Evolutionary conservation across 1,284 basidiomycete species (phyloP).

Genomic region (Boletus hoseneyae): DNA sequence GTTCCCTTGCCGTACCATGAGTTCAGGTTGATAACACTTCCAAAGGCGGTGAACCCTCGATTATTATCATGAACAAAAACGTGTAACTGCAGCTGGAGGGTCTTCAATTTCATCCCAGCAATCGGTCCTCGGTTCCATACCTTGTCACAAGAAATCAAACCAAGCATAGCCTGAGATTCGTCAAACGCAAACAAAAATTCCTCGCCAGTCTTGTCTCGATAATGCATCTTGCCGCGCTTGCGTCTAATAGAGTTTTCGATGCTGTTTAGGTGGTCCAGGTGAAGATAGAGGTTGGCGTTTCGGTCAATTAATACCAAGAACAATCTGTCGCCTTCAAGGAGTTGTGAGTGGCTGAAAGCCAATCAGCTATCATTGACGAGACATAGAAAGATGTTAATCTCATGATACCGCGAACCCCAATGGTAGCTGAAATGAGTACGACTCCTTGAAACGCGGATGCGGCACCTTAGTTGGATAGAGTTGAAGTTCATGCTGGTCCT

Average conservation of each 20-base stretch:
- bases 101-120: constrained; percentile 1
- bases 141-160: constrained; percentile 40
- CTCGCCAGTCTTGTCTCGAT: constrained; percentile 44
- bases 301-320: constrained; percentile 41
- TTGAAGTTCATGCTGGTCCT: constrained; percentile 43
- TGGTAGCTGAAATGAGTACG: constrained; percentile 36
- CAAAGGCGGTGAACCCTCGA: constrained; percentile 37
- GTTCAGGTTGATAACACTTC: constrained; percentile 39
- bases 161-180: constrained; percentile 45
- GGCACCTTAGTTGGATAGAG: constrained; percentile 39
- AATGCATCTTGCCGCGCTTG: constrained; percentile 33
- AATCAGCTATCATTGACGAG: not conserved
- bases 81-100: constrained; percentile 37
- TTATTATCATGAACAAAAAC: constrained; percentile 43
- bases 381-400: constrained; percentile 10
- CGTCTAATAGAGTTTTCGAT: constrained; percentile 35
- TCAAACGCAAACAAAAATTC: constrained; percentile 46
- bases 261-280: constrained; percentile 34
- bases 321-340: constrained; percentile 38
- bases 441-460: constrained; percentile 32
- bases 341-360: constrained; percentile 33
- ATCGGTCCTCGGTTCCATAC: constrained; percentile 25
- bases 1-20: constrained; percentile 41
- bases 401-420: constrained; percentile 36
- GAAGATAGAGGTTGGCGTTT: constrained; percentile 34